phyloP scores from a whole-genome alignment of 2,329 filamentous ascomycete species.

The Pseudogymnoascus sp. region DNA sequence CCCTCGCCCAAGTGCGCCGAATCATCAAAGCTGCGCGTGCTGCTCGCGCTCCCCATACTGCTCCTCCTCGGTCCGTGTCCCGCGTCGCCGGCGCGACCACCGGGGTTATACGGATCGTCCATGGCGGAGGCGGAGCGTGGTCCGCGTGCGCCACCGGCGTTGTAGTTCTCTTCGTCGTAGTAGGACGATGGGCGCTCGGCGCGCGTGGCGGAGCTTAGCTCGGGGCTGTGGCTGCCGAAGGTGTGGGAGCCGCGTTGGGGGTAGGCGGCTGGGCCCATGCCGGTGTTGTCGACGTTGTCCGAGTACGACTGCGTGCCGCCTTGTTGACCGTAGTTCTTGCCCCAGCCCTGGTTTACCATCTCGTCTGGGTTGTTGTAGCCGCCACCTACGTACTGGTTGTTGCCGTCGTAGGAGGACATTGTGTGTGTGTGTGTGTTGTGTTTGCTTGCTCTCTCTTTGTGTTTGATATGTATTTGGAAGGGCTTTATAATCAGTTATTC shows the following conservation, averaged over 20 bases:
- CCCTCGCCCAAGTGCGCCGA: neutral
- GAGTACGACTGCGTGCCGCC: neutral
- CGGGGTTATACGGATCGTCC: neutral
- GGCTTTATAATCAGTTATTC: neutral
- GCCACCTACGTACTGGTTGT: neutral
- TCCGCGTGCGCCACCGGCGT: neutral
- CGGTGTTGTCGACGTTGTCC: neutral
- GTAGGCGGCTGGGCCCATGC: neutral
- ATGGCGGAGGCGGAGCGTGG: neutral
- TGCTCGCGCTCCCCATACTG: neutral
- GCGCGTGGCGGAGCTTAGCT: neutral
- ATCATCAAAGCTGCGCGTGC: neutral
- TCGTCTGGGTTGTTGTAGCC: neutral
- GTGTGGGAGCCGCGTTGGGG: neutral
- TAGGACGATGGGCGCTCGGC: neutral
- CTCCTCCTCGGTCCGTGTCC: neutral
- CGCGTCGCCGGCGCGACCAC: neutral
- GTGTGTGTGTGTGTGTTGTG: neutral
- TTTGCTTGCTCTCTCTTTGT: neutral
- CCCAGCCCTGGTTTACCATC: neutral
- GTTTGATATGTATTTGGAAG: neutral
- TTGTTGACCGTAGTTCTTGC: neutral
- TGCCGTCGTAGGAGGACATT: slow-evolving; percentile 3
- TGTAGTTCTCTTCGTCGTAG: neutral
- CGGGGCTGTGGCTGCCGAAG: neutral